Evolutionary conservation across 2,329 filamentous ascomycete species (phyloP).

Genomic region (Alternaria sp.): DNA sequence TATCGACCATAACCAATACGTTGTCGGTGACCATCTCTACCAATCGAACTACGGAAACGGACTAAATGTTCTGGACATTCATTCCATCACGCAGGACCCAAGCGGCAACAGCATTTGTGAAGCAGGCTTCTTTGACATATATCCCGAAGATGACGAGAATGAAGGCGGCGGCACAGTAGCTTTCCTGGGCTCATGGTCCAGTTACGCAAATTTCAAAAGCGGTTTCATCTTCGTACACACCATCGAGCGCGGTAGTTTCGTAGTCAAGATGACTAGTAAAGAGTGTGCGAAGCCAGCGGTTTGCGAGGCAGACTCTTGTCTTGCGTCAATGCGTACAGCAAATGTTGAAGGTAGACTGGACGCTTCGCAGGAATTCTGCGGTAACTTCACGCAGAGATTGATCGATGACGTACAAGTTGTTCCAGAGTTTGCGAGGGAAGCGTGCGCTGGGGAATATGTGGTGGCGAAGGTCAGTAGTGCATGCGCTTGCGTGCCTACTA

Average conservation of each 20-base stretch:
- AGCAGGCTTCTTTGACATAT: conserved; percentile 52
- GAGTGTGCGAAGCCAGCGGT: conserved; percentile 31
- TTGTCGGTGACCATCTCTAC: conserved; percentile 49
- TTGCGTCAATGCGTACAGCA: conserved; percentile 29
- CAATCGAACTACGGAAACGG: conserved; percentile 53
- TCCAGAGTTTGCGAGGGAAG: conserved; percentile 28
- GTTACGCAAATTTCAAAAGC: conserved; percentile 46
- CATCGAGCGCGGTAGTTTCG: conserved; percentile 46
- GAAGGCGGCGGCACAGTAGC: conserved; percentile 46
- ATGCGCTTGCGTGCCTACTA: conserved; percentile 35
- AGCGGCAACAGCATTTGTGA: conserved; percentile 49
- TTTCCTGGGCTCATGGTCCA: conserved; percentile 53
- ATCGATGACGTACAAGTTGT: conserved; percentile 23
- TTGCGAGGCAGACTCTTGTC: conserved; percentile 29
- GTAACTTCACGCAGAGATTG: conserved; percentile 26
- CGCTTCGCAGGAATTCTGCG: conserved; percentile 28
- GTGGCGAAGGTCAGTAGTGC: conserved; percentile 37
- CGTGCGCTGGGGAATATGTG: conserved; percentile 21
- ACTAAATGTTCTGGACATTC: conserved; percentile 49
- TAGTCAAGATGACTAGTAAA: conserved; percentile 41
- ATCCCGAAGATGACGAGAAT: conserved; percentile 51
- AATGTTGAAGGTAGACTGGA: conserved; percentile 29
- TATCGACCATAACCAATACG: conserved; percentile 57
- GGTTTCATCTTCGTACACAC: conserved; percentile 48
- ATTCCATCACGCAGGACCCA: conserved; percentile 48